Percentiles rank a stretch among this genome's conserved stretches.
These are phyloP conservation scores for Peziza echinospora DNA, from an alignment of 495 filamentous ascomycete genomes.

Conservation along the genomic window DNA sequence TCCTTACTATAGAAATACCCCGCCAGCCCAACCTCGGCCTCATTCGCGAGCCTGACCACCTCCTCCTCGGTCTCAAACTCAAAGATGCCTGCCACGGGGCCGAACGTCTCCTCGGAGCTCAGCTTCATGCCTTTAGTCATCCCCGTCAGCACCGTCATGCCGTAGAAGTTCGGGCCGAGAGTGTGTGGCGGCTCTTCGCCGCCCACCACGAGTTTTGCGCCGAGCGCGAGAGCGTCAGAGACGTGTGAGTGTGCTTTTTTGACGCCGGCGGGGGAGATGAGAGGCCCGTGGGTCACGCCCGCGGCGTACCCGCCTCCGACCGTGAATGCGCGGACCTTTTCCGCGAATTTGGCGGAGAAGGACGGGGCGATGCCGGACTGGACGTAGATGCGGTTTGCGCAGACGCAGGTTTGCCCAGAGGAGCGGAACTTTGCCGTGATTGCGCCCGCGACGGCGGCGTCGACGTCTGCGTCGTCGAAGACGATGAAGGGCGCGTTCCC, in stretches of 20 bases:
- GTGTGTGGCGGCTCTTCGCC: constrained; percentile 43
- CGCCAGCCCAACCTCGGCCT: constrained; percentile 55
- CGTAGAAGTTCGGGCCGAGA: constrained; percentile 55
- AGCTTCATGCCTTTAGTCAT: constrained; percentile 65
- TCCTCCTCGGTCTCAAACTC: constrained; percentile 65
- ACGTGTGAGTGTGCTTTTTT: constrained; percentile 61
- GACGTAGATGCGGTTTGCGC: constrained; percentile 69
- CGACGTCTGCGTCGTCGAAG: constrained; percentile 74
- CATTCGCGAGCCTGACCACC: constrained; percentile 58
- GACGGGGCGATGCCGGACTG: constrained; percentile 60
- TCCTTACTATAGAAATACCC: constrained; percentile 76
- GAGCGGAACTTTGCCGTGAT: constrained; percentile 65
- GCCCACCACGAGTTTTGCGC: constrained; percentile 47
- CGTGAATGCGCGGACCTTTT: constrained; percentile 54
- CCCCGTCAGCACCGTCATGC: constrained; percentile 59
- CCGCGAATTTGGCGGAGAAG: constrained; percentile 46
- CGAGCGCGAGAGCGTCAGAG: constrained; percentile 51
- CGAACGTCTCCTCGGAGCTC: constrained; percentile 68
- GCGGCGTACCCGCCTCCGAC: constrained; percentile 55
- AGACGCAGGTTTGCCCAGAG: constrained; percentile 79
- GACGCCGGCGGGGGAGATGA: constrained; percentile 57
- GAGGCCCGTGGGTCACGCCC: constrained; percentile 55
- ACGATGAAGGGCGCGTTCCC: constrained; percentile 89
- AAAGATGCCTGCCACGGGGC: constrained; percentile 68
- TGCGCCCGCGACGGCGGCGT: constrained; percentile 51